These are phyloP conservation scores for Botrytis galanthina DNA, from an alignment of 2,329 filamentous ascomycete species.

Conservation along the genomic window DNA sequence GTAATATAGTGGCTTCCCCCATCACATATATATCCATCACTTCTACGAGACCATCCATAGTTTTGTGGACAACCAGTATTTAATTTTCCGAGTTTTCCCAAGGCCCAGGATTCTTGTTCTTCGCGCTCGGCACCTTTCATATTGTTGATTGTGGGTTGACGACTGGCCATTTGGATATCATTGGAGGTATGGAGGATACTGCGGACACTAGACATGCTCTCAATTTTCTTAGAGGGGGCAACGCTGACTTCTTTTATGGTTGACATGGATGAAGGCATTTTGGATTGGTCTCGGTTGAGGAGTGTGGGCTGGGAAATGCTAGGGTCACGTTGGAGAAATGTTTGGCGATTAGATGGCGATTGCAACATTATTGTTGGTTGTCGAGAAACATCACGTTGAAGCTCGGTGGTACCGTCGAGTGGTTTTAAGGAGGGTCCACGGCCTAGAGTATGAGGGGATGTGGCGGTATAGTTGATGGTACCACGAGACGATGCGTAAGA, in stretches of 20 bases:
- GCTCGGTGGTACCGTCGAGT: neutral
- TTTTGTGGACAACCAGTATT: conserved; percentile 20
- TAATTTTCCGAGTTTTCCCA: conserved; percentile 15
- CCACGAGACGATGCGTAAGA: neutral
- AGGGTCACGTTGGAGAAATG: neutral
- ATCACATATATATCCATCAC: conserved; percentile 28
- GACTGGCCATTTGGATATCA: conserved; percentile 25
- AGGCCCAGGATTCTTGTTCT: conserved; percentile 29
- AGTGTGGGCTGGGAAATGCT: neutral
- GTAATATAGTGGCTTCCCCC: conserved; percentile 26
- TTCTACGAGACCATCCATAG: conserved; percentile 19
- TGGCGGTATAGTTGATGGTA: neutral
- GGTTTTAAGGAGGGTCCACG: neutral
- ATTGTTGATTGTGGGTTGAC: conserved; percentile 21
- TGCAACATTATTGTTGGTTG: neutral
- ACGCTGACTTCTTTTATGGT: neutral
- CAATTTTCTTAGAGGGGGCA: neutral
- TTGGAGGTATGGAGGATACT: neutral
- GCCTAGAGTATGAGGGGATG: neutral
- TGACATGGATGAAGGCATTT: neutral
- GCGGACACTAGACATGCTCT: neutral
- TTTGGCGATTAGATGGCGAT: neutral
- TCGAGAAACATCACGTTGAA: neutral
- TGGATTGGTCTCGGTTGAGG: neutral
- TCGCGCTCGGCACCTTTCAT: conserved; percentile 18